Percentiles rank a stretch among this genome's conserved stretches.
Conservation (phyloP, 1,284 basidiomycete species). For the Ganoderma boninense region DNA sequence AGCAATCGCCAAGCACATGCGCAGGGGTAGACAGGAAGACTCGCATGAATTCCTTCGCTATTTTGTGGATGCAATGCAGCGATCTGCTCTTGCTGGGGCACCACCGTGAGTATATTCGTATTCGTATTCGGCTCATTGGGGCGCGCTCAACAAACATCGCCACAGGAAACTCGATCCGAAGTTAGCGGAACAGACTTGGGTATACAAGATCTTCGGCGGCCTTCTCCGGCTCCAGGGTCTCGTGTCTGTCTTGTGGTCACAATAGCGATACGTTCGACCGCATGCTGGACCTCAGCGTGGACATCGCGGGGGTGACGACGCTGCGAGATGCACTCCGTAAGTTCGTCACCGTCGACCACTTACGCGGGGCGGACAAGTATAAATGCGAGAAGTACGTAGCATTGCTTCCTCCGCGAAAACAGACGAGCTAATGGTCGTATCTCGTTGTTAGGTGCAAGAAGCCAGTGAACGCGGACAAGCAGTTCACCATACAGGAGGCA, state of each 20-base stretch:
- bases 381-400: slow-evolving; percentile 91
- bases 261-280: slow-evolving; percentile 98
- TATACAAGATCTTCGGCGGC: slow-evolving; percentile 95
- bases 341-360: slow-evolving; percentile 84
- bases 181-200: slow-evolving; percentile 90
- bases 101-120: slow-evolving; percentile 63
- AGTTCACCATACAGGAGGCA: slow-evolving; percentile 88
- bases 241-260: slow-evolving; percentile 85
- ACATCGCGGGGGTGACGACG: slow-evolving; percentile 74
- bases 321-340: slow-evolving; percentile 83
- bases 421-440: slow-evolving; percentile 16
- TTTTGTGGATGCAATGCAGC: slow-evolving; percentile 91
- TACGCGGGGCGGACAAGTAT: slow-evolving; percentile 96
- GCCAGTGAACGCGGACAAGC: slow-evolving; percentile 87
- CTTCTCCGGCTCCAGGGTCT: slow-evolving; percentile 91
- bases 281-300: slow-evolving; percentile 92
- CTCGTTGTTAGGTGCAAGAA: slow-evolving; percentile 78
- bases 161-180: slow-evolving; percentile 81
- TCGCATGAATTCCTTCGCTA: slow-evolving; percentile 98
- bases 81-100: slow-evolving; percentile 78
- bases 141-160: slow-evolving; percentile 19
- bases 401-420: slow-evolving; percentile 2
- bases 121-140: not conserved
- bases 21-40: slow-evolving; percentile 94
- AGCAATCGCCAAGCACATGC: slow-evolving; percentile 94